Conservation (phyloP, 1,284 basidiomycete genomes). For the Vanrija sp. region DNA sequence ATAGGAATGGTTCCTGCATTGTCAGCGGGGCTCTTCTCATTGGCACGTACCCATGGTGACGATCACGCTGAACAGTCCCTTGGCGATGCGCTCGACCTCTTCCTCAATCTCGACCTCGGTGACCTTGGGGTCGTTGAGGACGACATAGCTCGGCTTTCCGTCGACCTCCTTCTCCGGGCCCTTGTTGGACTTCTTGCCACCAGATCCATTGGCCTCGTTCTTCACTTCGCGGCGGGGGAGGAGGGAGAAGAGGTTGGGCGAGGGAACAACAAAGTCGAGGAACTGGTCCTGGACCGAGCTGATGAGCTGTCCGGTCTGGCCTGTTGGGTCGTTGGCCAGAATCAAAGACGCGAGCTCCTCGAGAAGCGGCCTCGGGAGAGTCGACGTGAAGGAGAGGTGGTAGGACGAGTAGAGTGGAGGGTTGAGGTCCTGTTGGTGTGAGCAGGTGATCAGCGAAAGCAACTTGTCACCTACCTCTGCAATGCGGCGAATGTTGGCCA, state of each 20-base stretch:
- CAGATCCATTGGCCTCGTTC: constrained; percentile 24
- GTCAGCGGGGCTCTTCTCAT: constrained; percentile 3
- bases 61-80: constrained; percentile 87
- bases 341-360: constrained; percentile 91
- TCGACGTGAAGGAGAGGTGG: constrained; percentile 93
- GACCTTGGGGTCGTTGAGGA: constrained; percentile 88
- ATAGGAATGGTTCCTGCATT: constrained; percentile 81
- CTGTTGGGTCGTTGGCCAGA: constrained; percentile 61
- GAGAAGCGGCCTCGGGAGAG: constrained; percentile 77
- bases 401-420: constrained; percentile 87
- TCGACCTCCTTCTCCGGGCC: constrained; percentile 37
- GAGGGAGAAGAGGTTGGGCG: constrained; percentile 89
- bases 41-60: constrained; percentile 71
- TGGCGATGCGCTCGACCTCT: constrained; percentile 88
- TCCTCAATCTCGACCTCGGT: constrained; percentile 87
- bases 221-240: constrained; percentile 54
- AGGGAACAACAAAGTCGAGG: constrained; percentile 92
- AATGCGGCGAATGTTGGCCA: constrained; percentile 81
- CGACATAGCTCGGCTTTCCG: constrained; percentile 61
- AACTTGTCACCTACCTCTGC: constrained; percentile 62
- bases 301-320: constrained; percentile 74
- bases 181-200: constrained; percentile 21
- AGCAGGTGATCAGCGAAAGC: neutral
- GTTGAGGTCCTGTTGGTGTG: constrained; percentile 57
- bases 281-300: constrained; percentile 87